phyloP scores from a whole-genome alignment of 2,329 filamentous ascomycete species.

The Penicillium psychrosexuale region DNA sequence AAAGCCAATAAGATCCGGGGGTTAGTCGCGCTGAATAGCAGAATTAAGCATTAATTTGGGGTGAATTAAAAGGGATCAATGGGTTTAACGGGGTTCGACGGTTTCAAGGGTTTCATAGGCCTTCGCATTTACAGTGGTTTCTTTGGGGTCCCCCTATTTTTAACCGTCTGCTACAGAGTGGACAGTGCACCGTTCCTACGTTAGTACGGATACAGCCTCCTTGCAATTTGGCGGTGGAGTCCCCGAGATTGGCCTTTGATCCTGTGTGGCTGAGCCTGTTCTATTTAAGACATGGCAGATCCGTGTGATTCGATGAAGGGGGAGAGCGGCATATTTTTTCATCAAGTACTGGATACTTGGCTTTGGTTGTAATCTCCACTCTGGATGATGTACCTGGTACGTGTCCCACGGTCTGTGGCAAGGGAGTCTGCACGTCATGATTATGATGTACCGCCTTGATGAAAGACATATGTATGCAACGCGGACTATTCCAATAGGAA shows the following conservation, averaged over 20 bases:
- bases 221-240: not conserved
- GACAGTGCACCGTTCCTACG: not conserved
- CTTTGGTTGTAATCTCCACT: not conserved
- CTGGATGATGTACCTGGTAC: not conserved
- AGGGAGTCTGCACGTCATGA: constrained; percentile 19
- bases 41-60: not conserved
- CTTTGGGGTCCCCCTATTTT: not conserved
- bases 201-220: not conserved
- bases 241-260: not conserved
- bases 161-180: not conserved
- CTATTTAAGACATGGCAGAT: constrained; percentile 2
- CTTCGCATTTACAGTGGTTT: not conserved
- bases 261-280: constrained; percentile 5
- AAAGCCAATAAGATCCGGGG: constrained; percentile 9
- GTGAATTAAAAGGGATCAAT: not conserved
- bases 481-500: not conserved
- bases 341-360: constrained; percentile 4
- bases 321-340: not conserved
- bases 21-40: constrained; percentile 2
- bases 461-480: not conserved
- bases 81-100: not conserved
- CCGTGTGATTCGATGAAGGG: not conserved
- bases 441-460: constrained; percentile 1
- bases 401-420: not conserved
- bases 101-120: not conserved